phyloP scores from a whole-genome alignment of 2,329 filamentous ascomycete species.

The Monosporascus ibericus region DNA sequence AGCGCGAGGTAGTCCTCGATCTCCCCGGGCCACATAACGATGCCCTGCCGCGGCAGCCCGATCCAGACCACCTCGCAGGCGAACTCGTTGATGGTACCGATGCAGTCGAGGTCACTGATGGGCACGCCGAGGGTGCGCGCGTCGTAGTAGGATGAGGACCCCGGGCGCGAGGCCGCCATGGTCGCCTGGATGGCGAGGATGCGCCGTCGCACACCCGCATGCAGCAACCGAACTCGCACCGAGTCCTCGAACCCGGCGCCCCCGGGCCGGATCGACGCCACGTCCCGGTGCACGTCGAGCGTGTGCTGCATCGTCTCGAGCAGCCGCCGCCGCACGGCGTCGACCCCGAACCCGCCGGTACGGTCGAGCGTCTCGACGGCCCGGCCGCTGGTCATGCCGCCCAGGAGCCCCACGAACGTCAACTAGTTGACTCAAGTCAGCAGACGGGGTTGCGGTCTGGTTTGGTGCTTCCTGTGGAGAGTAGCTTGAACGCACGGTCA shows the following conservation, averaged over 20 bases:
- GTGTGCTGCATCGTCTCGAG: conserved; percentile 71
- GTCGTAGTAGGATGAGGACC: conserved; percentile 48
- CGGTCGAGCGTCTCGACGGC: conserved; percentile 69
- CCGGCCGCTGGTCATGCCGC: conserved; percentile 65
- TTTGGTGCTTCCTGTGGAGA: no score
- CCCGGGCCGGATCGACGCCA: conserved; percentile 61
- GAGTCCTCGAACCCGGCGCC: conserved; percentile 60
- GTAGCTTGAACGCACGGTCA: conserved; percentile 34
- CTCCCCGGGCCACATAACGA: conserved; percentile 57
- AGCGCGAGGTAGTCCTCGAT: conserved; percentile 65
- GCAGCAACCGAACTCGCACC: conserved; percentile 62
- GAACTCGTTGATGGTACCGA: conserved; percentile 67
- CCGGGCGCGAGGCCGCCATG: conserved; percentile 45
- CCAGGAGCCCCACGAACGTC: conserved; percentile 56
- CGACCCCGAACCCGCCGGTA: conserved; percentile 67
- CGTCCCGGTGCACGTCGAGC: conserved; percentile 60
- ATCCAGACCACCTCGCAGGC: conserved; percentile 62
- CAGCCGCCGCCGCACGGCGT: conserved; percentile 57
- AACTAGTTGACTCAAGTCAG: conserved; percentile 10
- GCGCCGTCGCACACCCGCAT: conserved; percentile 59
- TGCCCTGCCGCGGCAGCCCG: conserved; percentile 62
- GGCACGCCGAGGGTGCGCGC: conserved; percentile 54
- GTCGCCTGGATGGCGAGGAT: conserved; percentile 50
- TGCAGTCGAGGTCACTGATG: conserved; percentile 70
- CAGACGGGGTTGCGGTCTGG: no score